A percentile compares a stretch with the other conserved stretches of the same genome.
phyloP scores from a whole-genome alignment of 2,329 filamentous ascomycete species.

The Ophiosphaerella korrae region DNA sequence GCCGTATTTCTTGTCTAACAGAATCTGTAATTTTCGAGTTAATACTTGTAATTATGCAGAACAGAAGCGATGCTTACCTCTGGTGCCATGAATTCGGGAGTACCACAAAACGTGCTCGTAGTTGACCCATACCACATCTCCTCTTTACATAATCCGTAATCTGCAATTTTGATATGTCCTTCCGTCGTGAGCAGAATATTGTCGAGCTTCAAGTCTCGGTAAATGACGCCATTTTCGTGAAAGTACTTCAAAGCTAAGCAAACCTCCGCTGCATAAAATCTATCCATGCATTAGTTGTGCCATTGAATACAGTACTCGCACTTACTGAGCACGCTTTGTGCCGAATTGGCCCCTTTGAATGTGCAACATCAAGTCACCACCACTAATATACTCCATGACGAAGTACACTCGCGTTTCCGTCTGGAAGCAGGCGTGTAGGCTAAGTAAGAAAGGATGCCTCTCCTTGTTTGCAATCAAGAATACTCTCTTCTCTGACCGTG shows the following conservation, averaged over 20 bases:
- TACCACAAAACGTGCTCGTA: constrained; percentile 97
- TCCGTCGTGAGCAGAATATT: constrained; percentile 94
- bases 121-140: constrained; percentile 99
- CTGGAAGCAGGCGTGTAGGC: constrained; percentile 96
- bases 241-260: constrained; percentile 98
- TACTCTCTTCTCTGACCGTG: constrained; percentile 94
- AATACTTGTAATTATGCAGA: not conserved
- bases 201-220: constrained; percentile 79
- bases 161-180: constrained; percentile 97
- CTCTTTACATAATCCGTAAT: constrained; percentile 99
- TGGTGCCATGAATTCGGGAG: constrained; percentile 99
- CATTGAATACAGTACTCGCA: constrained; percentile 21
- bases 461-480: constrained; percentile 98
- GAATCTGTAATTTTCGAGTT: constrained; percentile 63
- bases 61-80: constrained; percentile 66
- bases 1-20: constrained; percentile 97
- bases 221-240: constrained; percentile 98
- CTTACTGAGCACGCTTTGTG: constrained; percentile 91
- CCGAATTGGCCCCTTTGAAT: constrained; percentile 97
- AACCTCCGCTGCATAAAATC: constrained; percentile 96
- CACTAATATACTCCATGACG: constrained; percentile 99
- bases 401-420: constrained; percentile 98
- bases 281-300: constrained; percentile 44
- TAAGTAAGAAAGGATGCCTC: constrained; percentile 92
- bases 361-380: constrained; percentile 98